Conservation (phyloP, 805 yeast genomes). For the Candida nitratophila region DNA sequence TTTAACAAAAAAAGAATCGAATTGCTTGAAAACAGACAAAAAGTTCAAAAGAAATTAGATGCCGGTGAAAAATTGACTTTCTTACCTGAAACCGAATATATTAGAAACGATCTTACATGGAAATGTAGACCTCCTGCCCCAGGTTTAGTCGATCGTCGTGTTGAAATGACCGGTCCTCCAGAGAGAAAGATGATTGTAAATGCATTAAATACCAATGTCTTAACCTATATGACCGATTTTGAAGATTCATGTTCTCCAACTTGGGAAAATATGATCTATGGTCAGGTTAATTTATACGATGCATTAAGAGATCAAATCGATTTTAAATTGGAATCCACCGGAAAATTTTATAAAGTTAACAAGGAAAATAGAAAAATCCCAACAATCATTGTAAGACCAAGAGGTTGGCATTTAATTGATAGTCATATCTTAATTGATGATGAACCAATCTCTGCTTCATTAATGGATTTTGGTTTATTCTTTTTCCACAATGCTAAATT, state of each 20-base stretch:
- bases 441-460: conserved; percentile 71
- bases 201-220: conserved; percentile 71
- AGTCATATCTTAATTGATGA: conserved; percentile 65
- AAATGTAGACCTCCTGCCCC: conserved; percentile 67
- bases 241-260: conserved; percentile 84
- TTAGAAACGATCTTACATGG: conserved; percentile 71
- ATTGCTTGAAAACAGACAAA: conserved; percentile 54
- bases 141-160: conserved; percentile 67
- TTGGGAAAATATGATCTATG: conserved; percentile 72
- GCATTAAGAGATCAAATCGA: conserved; percentile 65
- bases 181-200: conserved; percentile 79
- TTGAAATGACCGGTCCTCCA: conserved; percentile 83
- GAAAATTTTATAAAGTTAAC: conserved; percentile 32
- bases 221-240: conserved; percentile 81
- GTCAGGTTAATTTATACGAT: conserved; percentile 73
- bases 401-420: conserved; percentile 85
- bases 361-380: conserved; percentile 55
- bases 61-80: conserved; percentile 56
- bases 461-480: conserved; percentile 72
- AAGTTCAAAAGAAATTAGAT: conserved; percentile 55
- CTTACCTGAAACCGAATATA: conserved; percentile 58
- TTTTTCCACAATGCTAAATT: conserved; percentile 69
- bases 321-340: conserved; percentile 31
- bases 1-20: conserved; percentile 57
- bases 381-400: conserved; percentile 75